Evolutionary conservation across 208 protist species (phyloP).

Genomic region (Polymyxa betae): DNA sequence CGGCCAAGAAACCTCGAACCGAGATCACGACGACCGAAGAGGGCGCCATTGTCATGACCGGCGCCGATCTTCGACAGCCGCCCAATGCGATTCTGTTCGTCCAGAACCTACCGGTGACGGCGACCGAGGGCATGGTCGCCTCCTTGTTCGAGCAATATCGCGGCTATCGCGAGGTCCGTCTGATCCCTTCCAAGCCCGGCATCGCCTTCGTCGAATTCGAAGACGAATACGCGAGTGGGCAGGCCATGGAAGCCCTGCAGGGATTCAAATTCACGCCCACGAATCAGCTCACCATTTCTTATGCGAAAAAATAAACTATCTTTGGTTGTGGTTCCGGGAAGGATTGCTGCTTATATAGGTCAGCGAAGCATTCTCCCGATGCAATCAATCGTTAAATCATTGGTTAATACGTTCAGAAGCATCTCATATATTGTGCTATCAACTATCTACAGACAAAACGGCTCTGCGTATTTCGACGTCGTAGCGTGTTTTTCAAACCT

Average conservation of each 20-base stretch:
- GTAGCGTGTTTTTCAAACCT: too few species aligned
- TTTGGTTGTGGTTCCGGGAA: background rate
- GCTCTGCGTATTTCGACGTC: too few species aligned
- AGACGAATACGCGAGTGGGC: conserved; percentile 66
- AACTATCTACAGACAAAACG: too few species aligned
- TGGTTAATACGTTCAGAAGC: too few species aligned
- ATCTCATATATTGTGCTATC: too few species aligned
- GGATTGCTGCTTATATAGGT: too few species aligned
- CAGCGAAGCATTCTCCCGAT: too few species aligned
- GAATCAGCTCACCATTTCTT: conserved; percentile 57
- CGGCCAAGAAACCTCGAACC: background rate
- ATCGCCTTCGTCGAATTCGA: conserved; percentile 78
- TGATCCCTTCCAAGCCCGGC: conserved; percentile 70
- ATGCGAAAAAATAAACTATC: conserved; percentile 54
- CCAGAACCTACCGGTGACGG: conserved; percentile 72
- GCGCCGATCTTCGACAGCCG: conserved; percentile 54
- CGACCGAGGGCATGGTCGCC: conserved; percentile 69
- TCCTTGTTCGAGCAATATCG: conserved; percentile 75
- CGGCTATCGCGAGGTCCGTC: conserved; percentile 72
- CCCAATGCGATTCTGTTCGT: conserved; percentile 76
- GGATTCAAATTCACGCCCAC: conserved; percentile 64
- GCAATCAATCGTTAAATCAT: too few species aligned
- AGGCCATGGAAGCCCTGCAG: conserved; percentile 73
- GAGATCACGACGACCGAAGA: conserved; percentile 4
- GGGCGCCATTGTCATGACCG: background rate